Percentiles rank a stretch among this genome's conserved stretches.
Conservation (phyloP, 495 filamentous ascomycete species). For the Lepraria neglecta region DNA sequence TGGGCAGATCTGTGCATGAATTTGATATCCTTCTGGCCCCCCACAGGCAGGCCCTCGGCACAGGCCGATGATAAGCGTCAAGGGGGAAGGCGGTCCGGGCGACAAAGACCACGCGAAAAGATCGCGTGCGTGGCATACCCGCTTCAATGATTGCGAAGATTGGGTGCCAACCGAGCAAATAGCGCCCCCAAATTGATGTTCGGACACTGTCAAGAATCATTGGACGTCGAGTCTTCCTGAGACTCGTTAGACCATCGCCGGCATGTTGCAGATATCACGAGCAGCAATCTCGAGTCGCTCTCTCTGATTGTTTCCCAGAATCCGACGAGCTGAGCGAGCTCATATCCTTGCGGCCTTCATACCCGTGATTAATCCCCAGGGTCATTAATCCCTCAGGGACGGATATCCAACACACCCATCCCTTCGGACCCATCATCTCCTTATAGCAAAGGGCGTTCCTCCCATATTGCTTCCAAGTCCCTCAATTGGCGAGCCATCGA, state of each 20-base stretch:
- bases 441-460: not conserved
- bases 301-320: not conserved
- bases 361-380: too few relatives aligned
- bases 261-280: not conserved
- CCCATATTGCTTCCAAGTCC: too few relatives aligned
- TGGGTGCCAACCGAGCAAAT: not conserved
- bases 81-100: slow-evolving; percentile 6
- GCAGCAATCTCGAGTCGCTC: not conserved
- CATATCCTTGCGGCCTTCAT: not conserved
- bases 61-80: not conserved
- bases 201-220: not conserved
- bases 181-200: not conserved
- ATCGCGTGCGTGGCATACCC: slow-evolving; percentile 11
- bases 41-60: not conserved
- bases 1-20: not conserved
- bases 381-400: not conserved
- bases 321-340: too few relatives aligned
- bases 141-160: slow-evolving; percentile 12
- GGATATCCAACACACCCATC: not conserved
- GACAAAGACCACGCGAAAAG: slow-evolving; percentile 8
- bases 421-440: not conserved
- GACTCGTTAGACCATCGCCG: not conserved
- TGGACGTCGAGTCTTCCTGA: not conserved
- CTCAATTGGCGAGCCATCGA: too few relatives aligned
- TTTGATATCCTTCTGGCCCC: slow-evolving; percentile 4